Evolutionary conservation across 2,329 filamentous ascomycete genomes (phyloP).

Genomic region (Penicillium sp.): DNA sequence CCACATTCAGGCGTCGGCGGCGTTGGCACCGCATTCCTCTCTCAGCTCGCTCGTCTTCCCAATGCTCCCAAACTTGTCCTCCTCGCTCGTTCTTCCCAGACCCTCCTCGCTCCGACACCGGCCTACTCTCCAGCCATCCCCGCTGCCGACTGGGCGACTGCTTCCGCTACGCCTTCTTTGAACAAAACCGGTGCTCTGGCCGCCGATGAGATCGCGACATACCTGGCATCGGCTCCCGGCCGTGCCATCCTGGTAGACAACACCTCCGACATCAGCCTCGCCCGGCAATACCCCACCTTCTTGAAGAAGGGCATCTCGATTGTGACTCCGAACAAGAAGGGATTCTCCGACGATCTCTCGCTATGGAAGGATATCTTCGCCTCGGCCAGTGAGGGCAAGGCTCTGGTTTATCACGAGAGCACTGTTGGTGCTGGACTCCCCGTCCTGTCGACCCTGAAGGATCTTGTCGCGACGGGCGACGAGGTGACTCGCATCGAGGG

Average conservation of each 20-base stretch:
- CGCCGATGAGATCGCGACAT: conserved; percentile 66
- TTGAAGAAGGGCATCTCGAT: conserved; percentile 78
- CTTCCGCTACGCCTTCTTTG: conserved; percentile 54
- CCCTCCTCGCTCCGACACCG: conserved; percentile 65
- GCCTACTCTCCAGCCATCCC: conserved; percentile 60
- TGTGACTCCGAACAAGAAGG: conserved; percentile 98
- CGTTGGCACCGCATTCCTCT: conserved; percentile 85
- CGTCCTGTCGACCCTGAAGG: conserved; percentile 86
- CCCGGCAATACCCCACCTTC: conserved; percentile 74
- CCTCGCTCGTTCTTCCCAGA: conserved; percentile 78
- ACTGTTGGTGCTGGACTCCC: conserved; percentile 90
- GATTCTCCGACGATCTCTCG: conserved; percentile 73
- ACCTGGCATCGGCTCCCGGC: conserved; percentile 69
- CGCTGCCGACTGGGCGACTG: conserved; percentile 49
- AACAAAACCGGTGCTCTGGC: conserved; percentile 45
- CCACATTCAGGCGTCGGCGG: conserved; percentile 66
- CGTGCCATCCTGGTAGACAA: conserved; percentile 88
- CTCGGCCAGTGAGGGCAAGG: conserved; percentile 56
- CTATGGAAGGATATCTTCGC: conserved; percentile 85
- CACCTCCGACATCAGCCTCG: conserved; percentile 83
- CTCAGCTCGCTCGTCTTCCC: conserved; percentile 67
- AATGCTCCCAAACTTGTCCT: conserved; percentile 72
- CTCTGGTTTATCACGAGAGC: conserved; percentile 90
- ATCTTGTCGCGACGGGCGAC: conserved; percentile 88
- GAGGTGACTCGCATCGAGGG: conserved; percentile 89